Base-by-base conservation (phyloP, 2,329 filamentous ascomycete species). In the Rosellinia necatrix region DNA sequence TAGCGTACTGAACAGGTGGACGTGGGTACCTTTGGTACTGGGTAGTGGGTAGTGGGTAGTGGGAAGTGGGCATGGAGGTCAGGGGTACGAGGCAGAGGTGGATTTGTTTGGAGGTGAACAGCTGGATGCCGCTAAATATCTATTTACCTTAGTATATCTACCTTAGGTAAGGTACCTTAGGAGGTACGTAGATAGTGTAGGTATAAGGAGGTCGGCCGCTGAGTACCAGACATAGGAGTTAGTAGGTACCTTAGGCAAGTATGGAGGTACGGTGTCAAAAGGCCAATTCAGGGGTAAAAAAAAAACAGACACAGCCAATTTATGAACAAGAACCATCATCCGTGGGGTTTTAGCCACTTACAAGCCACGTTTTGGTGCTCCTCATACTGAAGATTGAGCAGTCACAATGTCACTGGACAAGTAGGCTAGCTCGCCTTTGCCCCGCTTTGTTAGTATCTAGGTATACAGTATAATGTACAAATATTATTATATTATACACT, bases 51-150 rank as follows among this genome's bases (percentile, higher is more conserved):
- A n/a, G n/a, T n/a, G n/a, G n/a, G n/a, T n/a, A n/a, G n/a, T n/a
- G n/a, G n/a, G n/a, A n/a, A 32, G 30, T 3, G n/a, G 30, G 13
- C 27, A 49, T 13, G 43, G 21, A 35, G 25, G 17, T 21, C 19
- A 44, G 46, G 40, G 30, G 22, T 22, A 42, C 24, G 47, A 40
- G 32, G 22, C 15, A 10, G 30, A 24, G 29, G 42, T 47, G 34
- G 42, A 27, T 29, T 29, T 42, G 51, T 29, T 41, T 54, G 44
- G 29, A 37, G 22, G 32, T 42, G 44, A 49, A 40, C 40, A 15
- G 53, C 34, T 44, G 53, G 53, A 44, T n/a, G 53, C 46, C 53
- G 40, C 46, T 38, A 55, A 24, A 34, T 9, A 37, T 5, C n/a
- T 35, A 35, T 4, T 5, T 35, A 3, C 32, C 6, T 34, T 8